These are phyloP conservation scores for Paecilomyces niveus DNA, from an alignment of 2,329 filamentous ascomycete genomes.

Conservation along the genomic window DNA sequence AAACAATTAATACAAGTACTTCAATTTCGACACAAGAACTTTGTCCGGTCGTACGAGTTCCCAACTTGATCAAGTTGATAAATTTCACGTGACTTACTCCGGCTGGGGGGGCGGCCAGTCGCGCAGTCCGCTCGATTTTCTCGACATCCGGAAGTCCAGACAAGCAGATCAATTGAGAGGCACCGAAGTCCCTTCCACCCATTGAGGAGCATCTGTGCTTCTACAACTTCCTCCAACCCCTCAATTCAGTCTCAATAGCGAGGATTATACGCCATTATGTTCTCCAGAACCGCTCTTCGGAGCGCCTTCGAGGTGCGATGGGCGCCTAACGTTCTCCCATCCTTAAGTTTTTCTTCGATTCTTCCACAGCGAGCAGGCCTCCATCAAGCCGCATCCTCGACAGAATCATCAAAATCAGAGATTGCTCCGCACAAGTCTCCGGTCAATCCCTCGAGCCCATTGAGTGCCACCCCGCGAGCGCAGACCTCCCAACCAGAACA, in stretches of 20 bases:
- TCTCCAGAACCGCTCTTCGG: conserved; percentile 27
- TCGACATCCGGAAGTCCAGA: conserved; percentile 11
- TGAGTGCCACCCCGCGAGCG: conserved; percentile 18
- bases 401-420: conserved; percentile 23
- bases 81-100: conserved; percentile 21
- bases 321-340: conserved; percentile 4
- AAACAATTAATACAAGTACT: neutral
- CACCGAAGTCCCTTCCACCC: neutral
- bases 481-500: conserved; percentile 15
- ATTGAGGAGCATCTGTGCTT: conserved; percentile 7
- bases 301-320: conserved; percentile 21
- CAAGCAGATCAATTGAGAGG: conserved; percentile 2
- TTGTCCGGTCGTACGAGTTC: neutral
- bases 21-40: too few relatives aligned
- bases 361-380: conserved; percentile 34
- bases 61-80: neutral
- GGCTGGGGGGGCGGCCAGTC: conserved; percentile 19
- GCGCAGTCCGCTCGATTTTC: conserved; percentile 26
- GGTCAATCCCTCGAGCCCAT: conserved; percentile 13
- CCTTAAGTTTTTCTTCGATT: conserved; percentile 12
- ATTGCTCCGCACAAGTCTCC: conserved; percentile 20
- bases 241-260: conserved; percentile 7
- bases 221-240: conserved; percentile 3
- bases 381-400: conserved; percentile 26
- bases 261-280: conserved; percentile 20